These are phyloP conservation scores for Podaxis sp. DNA, from an alignment of 768 basidiomycete species.

Conservation along the genomic window DNA sequence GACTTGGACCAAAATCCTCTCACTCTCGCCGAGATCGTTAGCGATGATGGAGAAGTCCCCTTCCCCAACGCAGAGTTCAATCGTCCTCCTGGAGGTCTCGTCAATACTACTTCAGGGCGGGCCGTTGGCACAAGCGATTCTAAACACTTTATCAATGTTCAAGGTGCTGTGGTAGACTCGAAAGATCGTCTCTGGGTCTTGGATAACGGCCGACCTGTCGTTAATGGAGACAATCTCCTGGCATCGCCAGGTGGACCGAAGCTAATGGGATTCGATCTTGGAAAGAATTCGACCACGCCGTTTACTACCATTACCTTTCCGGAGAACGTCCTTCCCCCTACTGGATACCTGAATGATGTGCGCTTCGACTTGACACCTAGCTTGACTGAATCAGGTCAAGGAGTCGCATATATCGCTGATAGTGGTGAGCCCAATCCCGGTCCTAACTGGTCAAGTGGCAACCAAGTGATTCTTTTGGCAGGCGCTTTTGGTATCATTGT, in stretches of 20 bases:
- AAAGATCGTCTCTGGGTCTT: constrained; percentile 19
- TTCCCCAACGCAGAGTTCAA: constrained; percentile 18
- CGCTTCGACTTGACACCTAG: constrained; percentile 18
- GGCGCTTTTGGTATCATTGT: constrained; percentile 21
- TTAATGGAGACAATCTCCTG: constrained; percentile 15
- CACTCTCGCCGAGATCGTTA: constrained; percentile 18
- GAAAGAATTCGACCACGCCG: constrained; percentile 13
- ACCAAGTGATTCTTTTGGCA: background rate
- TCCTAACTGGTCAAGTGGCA: background rate
- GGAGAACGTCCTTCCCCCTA: constrained; percentile 17
- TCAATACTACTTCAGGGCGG: constrained; percentile 13
- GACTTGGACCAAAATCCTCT: constrained; percentile 13
- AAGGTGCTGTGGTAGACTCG: constrained; percentile 16
- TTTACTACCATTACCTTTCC: constrained; percentile 21
- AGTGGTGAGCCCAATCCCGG: constrained; percentile 12
- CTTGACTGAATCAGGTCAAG: constrained; percentile 18
- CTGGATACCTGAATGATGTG: constrained; percentile 20
- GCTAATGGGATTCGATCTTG: constrained; percentile 18
- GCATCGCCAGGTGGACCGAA: constrained; percentile 19
- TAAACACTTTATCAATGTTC: constrained; percentile 19
- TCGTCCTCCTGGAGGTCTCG: constrained; percentile 17
- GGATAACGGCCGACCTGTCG: constrained; percentile 17
- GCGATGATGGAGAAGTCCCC: constrained; percentile 12
- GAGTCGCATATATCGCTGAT: constrained; percentile 20
- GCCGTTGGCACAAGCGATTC: constrained; percentile 17